Evolutionary conservation across 768 basidiomycete genomes (phyloP).

Genomic region (Cystobasidium onofrii): DNA sequence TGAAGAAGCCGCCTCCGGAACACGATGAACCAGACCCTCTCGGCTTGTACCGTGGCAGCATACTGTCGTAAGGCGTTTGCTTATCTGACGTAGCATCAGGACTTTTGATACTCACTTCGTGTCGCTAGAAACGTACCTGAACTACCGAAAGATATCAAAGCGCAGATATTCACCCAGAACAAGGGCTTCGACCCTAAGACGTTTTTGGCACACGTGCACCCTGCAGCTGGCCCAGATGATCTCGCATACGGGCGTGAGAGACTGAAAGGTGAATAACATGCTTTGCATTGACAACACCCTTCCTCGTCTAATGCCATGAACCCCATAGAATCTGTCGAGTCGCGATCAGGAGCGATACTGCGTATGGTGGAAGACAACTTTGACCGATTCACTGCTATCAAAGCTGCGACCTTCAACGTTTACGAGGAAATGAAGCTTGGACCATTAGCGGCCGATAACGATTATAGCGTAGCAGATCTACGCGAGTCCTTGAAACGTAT

Average conservation of each 20-base stretch:
- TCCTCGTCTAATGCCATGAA: slow-evolving; percentile 26
- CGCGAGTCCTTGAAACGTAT: slow-evolving; percentile 76
- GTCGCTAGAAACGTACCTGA: slow-evolving; percentile 46
- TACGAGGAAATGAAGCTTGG: slow-evolving; percentile 90
- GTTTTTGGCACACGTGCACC: slow-evolving; percentile 83
- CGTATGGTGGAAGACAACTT: slow-evolving; percentile 96
- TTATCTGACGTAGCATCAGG: slow-evolving; percentile 21
- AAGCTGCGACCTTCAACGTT: slow-evolving; percentile 87
- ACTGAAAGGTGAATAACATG: slow-evolving; percentile 13
- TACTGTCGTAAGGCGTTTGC: slow-evolving; percentile 47
- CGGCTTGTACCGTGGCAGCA: slow-evolving; percentile 52
- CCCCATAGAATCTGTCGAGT: slow-evolving; percentile 64
- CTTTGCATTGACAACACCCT: background rate
- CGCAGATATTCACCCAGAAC: slow-evolving; percentile 72
- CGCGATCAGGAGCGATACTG: slow-evolving; percentile 85
- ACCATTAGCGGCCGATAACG: slow-evolving; percentile 62
- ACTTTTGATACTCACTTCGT: background rate
- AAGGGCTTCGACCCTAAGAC: slow-evolving; percentile 94
- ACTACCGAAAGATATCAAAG: slow-evolving; percentile 46
- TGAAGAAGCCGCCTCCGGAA: slow-evolving; percentile 54
- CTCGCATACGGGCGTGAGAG: slow-evolving; percentile 61
- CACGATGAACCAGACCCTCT: slow-evolving; percentile 48
- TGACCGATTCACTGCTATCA: slow-evolving; percentile 93
- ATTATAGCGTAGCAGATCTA: slow-evolving; percentile 74
- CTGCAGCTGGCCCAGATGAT: slow-evolving; percentile 89